Conservation (phyloP, 352 stramenopile species). For the Globisporangium mamillatum region DNA sequence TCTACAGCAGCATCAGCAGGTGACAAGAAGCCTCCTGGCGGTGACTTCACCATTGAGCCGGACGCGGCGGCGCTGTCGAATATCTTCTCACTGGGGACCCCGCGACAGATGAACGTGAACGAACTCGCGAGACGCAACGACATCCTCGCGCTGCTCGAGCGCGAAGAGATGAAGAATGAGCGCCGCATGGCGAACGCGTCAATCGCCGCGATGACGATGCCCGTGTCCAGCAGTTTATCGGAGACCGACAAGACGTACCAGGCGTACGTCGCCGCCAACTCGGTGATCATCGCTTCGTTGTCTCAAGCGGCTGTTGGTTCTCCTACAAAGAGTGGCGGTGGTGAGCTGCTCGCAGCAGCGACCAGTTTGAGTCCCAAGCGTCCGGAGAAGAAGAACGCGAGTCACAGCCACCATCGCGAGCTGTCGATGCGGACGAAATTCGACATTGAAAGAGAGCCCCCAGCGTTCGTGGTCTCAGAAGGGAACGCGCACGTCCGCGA, state of each 20-base stretch:
- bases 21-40: constrained; percentile 9
- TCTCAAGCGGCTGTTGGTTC: neutral
- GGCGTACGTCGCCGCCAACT: constrained; percentile 40
- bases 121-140: constrained; percentile 54
- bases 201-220: constrained; percentile 31
- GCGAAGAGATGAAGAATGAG: constrained; percentile 23
- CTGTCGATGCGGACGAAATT: constrained; percentile 35
- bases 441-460: constrained; percentile 35
- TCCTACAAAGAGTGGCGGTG: neutral
- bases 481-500: constrained; percentile 29
- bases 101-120: constrained; percentile 39
- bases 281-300: constrained; percentile 20
- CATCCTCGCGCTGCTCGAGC: constrained; percentile 44
- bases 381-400: constrained; percentile 13
- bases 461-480: constrained; percentile 32
- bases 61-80: constrained; percentile 40
- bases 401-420: neutral
- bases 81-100: constrained; percentile 61
- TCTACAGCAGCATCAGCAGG: neutral
- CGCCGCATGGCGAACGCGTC: constrained; percentile 32
- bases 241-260: constrained; percentile 31
- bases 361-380: constrained; percentile 10
- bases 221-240: constrained; percentile 13
- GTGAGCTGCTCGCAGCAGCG: neutral
- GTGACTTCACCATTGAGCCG: constrained; percentile 15